Evolutionary conservation across 2,329 filamentous ascomycete species (phyloP), one percentile per base, ranked within the genome.

Genomic region (Plectosphaerella plurivora): DNA sequence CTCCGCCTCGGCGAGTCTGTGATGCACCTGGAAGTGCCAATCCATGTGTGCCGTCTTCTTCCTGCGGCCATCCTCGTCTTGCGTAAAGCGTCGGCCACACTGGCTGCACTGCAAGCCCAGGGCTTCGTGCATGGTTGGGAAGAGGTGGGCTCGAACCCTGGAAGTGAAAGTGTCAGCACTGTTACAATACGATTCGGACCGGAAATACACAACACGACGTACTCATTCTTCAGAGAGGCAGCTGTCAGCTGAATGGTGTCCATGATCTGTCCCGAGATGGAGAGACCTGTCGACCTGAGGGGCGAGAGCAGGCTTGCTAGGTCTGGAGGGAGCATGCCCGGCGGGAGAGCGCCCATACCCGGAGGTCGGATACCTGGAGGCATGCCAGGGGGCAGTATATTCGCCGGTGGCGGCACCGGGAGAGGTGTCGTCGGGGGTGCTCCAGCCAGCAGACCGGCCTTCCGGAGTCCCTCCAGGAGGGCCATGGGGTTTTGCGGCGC

Each of bases 1-100:
- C 63, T 90, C 86, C 14, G 89, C 87, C 60, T 97, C 93, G 3
- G 86, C 85, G 71, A 95, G 90, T 45, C 91, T 87, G 63, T 92
- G 88, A 64, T 97, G 93, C 22, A 93, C 92, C 52, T 88, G 86
- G 73, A 99, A 99, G 70, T 99, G 94, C 94, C 94, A 99, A 70
- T 99, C 94, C 77, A 99, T 86, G 66, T 99, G 94, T 3, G 87
- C 84, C 22, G 87, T 89, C 73, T 97, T 97, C 74, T 88, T 89
- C 65, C 87, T 86, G 62, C 84, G 88, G 12, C 93, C 93, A 58
- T 89, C 84, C 12, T 86, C 83, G 47, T 89, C 89, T 5, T 82
- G 82, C 51, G 81, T 81, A 68, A 99, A 99, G 2, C 94, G 86
- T 54, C 92, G 83, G 22, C 93, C 94, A 66, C 94, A 99, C 54